Evolutionary conservation across 306 rosid genomes (phyloP).

Genomic region (Cicer arietinum): DNA sequence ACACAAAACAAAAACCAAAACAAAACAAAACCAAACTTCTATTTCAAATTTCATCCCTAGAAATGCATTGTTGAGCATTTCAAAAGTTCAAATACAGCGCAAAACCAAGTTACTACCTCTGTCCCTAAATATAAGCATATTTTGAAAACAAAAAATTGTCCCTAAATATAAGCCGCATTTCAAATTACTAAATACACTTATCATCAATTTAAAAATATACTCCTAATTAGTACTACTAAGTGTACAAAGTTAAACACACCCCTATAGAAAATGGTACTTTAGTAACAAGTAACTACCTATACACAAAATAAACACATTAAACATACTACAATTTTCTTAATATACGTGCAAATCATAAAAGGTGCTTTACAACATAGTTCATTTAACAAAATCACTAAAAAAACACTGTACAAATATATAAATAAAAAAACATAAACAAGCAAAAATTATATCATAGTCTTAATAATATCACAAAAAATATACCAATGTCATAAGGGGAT

Average conservation of each 20-base stretch:
- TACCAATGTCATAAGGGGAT: not conserved
- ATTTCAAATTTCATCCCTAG: slow-evolving; percentile 8
- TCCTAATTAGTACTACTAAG: too few species aligned
- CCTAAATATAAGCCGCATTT: too few species aligned
- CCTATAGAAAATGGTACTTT: too few species aligned
- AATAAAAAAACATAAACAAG: slow-evolving; percentile 26
- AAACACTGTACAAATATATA: not conserved
- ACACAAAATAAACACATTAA: too few species aligned
- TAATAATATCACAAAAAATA: not conserved
- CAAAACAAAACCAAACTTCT: not conserved
- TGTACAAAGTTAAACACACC: too few species aligned
- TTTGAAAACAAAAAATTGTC: too few species aligned
- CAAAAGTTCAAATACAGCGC: not conserved
- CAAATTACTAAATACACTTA: too few species aligned
- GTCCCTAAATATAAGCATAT: too few species aligned
- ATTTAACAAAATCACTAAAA: slow-evolving; percentile 15
- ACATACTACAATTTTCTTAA: too few species aligned
- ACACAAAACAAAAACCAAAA: not conserved
- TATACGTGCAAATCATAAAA: too few species aligned
- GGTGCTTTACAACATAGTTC: not conserved
- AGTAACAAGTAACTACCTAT: too few species aligned
- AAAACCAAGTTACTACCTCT: not conserved
- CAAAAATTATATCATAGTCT: slow-evolving; percentile 6
- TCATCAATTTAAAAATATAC: too few species aligned
- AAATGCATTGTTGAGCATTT: slow-evolving; percentile 2